A percentile compares a stretch with the other conserved stretches of the same genome.
These are phyloP conservation scores for Malassezia pachydermatis DNA, from an alignment of 1,284 basidiomycete species.

Conservation along the genomic window DNA sequence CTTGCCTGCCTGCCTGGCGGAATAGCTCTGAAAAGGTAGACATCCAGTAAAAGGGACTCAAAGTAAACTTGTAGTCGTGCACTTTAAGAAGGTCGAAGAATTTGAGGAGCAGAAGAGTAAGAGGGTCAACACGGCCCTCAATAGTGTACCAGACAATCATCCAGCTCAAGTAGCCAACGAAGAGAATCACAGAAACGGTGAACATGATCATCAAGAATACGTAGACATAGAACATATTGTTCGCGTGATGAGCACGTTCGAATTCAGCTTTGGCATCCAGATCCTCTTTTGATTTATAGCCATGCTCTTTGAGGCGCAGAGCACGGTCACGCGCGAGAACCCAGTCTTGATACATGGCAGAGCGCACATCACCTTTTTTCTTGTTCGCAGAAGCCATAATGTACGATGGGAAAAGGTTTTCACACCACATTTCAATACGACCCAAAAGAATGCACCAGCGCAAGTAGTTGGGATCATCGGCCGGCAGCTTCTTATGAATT, in stretches of 20 bases:
- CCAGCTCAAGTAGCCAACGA: constrained; percentile 27
- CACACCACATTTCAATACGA: constrained; percentile 43
- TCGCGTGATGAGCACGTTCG: neutral
- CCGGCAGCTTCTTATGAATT: constrained; percentile 70
- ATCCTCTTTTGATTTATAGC: constrained; percentile 2
- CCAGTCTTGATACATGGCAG: constrained; percentile 25
- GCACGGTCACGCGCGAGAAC: constrained; percentile 13
- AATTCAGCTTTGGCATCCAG: neutral
- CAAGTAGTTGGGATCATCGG: constrained; percentile 71
- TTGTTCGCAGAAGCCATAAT: constrained; percentile 19
- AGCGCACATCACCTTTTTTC: constrained; percentile 23
- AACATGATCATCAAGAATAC: constrained; percentile 25
- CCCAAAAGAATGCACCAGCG: constrained; percentile 40
- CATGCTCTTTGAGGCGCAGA: constrained; percentile 2
- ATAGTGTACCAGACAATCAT: constrained; percentile 30
- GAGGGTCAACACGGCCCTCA: constrained; percentile 30
- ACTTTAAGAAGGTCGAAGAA: neutral
- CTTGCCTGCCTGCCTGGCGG: neutral
- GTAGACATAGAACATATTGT: constrained; percentile 27
- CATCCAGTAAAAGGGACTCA: constrained; percentile 3
- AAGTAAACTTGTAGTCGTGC: neutral
- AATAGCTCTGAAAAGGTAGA: neutral
- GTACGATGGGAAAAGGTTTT: constrained; percentile 40
- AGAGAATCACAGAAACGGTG: constrained; percentile 25
- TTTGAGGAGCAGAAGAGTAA: constrained; percentile 8